Evolutionary conservation across 2,329 filamentous ascomycete species (phyloP), one percentile per base, ranked within the genome.

Genomic region (Verruconis gallopava): DNA sequence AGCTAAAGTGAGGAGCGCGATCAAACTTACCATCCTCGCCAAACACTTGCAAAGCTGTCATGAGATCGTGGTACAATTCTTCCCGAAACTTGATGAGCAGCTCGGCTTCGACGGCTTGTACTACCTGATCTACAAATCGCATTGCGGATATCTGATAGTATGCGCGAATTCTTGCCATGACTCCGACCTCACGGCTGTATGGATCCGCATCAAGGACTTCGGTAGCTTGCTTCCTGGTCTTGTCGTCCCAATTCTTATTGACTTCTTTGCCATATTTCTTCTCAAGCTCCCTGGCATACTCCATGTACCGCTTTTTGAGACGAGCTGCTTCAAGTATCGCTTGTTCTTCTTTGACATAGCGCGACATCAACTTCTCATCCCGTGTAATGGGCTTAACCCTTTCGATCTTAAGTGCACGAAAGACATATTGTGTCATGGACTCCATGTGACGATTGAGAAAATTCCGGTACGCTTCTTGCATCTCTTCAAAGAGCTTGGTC

Each of bases 111-210:
- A 67, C 51, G 1, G 61, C 50, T 49, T 60, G 58, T 19, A 53
- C 59, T 4, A 71, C 51, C 0, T 54, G 53, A 20, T 86, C 80
- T 1, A 75, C 66, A 50, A 85, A 81, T 1, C 80, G 71, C 22
- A 68, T 61, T 0, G 75, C 71, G 0, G 81, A 79, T 3, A 79
- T 71, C 37, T 73, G 67, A 52, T 86, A 86, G 55, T 85, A 86
- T 0, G 72, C 79, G 0, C 78, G 65, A 35, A 83, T 68, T 3
- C 75, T 75, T 0, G 76, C 68, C 0, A 81, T 71, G 0, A 81
- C 72, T 5, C 69, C 64, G 1, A 86, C 57, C 52, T 85, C 80
- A 0, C 61, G 57, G 1, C 64, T 54, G 49, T 75, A 85, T 0
- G 66, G 63, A 50, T 85, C 81, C 0, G 62, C 55, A 1, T 20